Evolutionary conservation across 345 rosid genomes (phyloP), one percentile per base, ranked within the genome.

Genomic region (Eucalyptus erythrocorys): DNA sequence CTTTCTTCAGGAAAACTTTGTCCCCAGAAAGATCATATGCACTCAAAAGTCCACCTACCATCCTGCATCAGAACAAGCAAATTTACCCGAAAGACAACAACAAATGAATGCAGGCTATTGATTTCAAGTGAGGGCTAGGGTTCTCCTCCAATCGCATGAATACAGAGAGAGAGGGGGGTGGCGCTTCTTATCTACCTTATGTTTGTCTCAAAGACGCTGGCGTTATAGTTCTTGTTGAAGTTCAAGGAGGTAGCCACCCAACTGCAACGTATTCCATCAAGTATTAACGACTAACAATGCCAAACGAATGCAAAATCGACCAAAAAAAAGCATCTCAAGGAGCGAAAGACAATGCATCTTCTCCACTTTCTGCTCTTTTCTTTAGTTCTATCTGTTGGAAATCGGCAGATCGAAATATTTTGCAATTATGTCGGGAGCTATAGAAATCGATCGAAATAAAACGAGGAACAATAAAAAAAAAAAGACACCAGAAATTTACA

Each of bases 191-290:
- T 87, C 43, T 88, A 98, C 99, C 99, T 98, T 92, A 98, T 98
- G 94, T 99, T 96, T 93, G 99, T 98, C 94, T 97, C 99, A 84
- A 97, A 98, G 89, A 98, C 97, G 87, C 99, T 98, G 88, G 98
- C 99, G 49, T 95, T 94, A 86, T 96, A 95, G 90, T 93, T 92
- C 93, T 96, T 98, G 92, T 94, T 92, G 88, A 97, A 97, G 93
- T 95, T 96, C 95, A 98, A 92, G 86, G 99, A 92, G 89, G 88
- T 94, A 48, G 99, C 98, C 90, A 97, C 96, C 99, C 99, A 97
- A 89, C 99, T 98, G 92, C 92, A 93, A 87, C 22, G 21, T 90
- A 30, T 17, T 48, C 26, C 34, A 89, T 76, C 24, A 8, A 53
- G 45, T 53, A 86, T 76, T 21, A 76, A 76, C 47, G 5, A 40